Base-by-base conservation (phyloP, 495 filamentous ascomycete genomes). In the Aspergillus kassunensis region DNA sequence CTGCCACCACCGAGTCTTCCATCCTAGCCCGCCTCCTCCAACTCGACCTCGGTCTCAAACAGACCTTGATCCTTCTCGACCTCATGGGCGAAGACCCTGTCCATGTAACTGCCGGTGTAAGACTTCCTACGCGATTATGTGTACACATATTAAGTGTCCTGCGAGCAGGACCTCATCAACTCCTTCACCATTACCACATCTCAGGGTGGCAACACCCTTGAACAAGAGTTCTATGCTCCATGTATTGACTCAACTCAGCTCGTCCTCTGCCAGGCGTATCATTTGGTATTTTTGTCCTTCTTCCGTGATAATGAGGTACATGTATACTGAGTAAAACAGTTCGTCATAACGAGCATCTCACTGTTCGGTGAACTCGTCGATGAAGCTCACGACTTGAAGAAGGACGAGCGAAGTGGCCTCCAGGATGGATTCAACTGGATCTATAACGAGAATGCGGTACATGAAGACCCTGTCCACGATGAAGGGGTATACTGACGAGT, bases 231-330 rank as follows among this genome's bases (percentile, higher is more conserved):
- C 10, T 19, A 25, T 29, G 25, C 6, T 2, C 16, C 43, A 5
- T 45, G 43, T 21, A 21, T 29, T 2, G 43, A 45, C 19, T 25
- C 43, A 8, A 30, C 30, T 19, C 44, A 46, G 12, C 35, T 23
- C 13, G 30, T 33, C n/a, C 19, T 46, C 7, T 46, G 44, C 15
- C 30, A 34, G 44, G 44, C 44, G 20, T 35, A 46, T 24, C 44
- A 46, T 13, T 4, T 10, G 16, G 44, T 46, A 24, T 15, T 9
- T 8, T 15, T 1, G 8, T 20, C 15, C 41, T 33, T 45, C 7
- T 3, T n/a, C 30, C 4, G 2, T 11, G 30, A n/a, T 2, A 33
- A 10, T 3, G 30, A 33, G 30, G 27, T 29, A 33, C 3, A n/a
- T n/a, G 10, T 6, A 33, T 33, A 11, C 12, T 33, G 30, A 33